phyloP scores from a whole-genome alignment of 306 rosid species.

The Rubus parviflorus region DNA sequence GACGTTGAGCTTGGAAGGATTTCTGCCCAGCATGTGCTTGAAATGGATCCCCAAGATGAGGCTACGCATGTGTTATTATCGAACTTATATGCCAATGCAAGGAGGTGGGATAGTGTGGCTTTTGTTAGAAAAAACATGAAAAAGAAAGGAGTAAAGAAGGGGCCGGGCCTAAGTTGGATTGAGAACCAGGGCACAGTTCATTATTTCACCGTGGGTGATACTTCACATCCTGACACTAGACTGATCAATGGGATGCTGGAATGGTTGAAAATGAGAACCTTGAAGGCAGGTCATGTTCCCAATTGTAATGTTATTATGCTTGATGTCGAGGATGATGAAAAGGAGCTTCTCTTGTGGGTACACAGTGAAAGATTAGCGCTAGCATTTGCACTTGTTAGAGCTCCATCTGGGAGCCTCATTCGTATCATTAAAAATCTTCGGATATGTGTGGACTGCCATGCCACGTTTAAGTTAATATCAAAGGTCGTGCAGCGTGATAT shows the following conservation, averaged over 20 bases:
- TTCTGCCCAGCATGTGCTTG: slow-evolving; percentile 61
- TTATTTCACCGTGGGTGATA: slow-evolving; percentile 60
- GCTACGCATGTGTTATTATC: slow-evolving; percentile 73
- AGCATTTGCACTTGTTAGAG: slow-evolving; percentile 69
- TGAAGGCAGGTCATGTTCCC: slow-evolving; percentile 64
- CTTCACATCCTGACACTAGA: slow-evolving; percentile 63
- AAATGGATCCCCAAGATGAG: slow-evolving; percentile 75
- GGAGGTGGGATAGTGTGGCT: slow-evolving; percentile 66
- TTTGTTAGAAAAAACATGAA: slow-evolving; percentile 70
- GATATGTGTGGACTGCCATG: slow-evolving; percentile 83
- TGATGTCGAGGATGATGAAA: slow-evolving; percentile 74
- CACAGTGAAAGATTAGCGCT: slow-evolving; percentile 87
- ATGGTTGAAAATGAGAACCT: slow-evolving; percentile 55
- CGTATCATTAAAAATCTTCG: slow-evolving; percentile 75
- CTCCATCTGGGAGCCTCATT: slow-evolving; percentile 61
- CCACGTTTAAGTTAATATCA: slow-evolving; percentile 65
- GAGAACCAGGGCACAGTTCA: slow-evolving; percentile 63
- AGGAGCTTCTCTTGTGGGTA: slow-evolving; percentile 65
- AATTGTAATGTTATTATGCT: slow-evolving; percentile 53
- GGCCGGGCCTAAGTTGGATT: slow-evolving; percentile 85
- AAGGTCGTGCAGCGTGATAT: slow-evolving; percentile 55
- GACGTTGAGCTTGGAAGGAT: slow-evolving; percentile 57
- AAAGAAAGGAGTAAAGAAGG: slow-evolving; percentile 73
- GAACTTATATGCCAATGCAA: slow-evolving; percentile 66
- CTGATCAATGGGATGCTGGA: slow-evolving; percentile 63